Evolutionary conservation across 148 eudicot genomes (phyloP), one percentile per base, ranked within the genome.

Genomic region (Vaccinium myrtillus): DNA sequence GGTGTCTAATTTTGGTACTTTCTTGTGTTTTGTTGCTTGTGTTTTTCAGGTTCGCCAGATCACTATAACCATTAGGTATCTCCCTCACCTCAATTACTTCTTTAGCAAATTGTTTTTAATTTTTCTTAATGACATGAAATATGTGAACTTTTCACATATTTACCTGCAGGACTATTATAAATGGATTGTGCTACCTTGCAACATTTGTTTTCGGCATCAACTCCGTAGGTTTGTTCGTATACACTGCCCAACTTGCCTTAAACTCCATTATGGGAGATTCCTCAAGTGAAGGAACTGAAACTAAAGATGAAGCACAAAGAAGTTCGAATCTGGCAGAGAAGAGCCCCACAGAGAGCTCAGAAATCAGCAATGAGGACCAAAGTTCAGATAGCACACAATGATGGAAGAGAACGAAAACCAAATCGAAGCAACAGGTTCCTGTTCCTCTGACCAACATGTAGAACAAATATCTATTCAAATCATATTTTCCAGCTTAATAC

Each of bases 161-260:
- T 39, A 12, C 43, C 70, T 91, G 93, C 92, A 96, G 99, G 94
- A 96, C 98, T 25, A 93, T 96, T 18, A 88, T 96, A 59, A 96
- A 92, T 56, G 99, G 99, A 48, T 14, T 96, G 69, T 95, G 98
- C 85, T 95, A 95, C 90, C 98, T 95, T 71, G 98, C 98, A 48
- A 95, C 98, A 61, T 95, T 93, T 78, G 93, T 96, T 55, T 96
- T 96, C 50, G 99, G 98, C 79, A 56, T 92, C 90, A 96, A 96
- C 58, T 84, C 97, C 23, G 21, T 93, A 8, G 99, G 99, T 43
- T 83, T 96, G 71, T 75, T 96, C 83, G 88, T 94, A 75, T 94
- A 94, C 84, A 90, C 99, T 11, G 95, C 91, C 43, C 97, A 94
- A 88, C 93, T 96, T 30, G 93, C 93, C 46, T 55, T 94, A 71